These are phyloP conservation scores for Botryosphaeria dothidea DNA, from an alignment of 2,329 filamentous ascomycete genomes.

Conservation along the genomic window DNA sequence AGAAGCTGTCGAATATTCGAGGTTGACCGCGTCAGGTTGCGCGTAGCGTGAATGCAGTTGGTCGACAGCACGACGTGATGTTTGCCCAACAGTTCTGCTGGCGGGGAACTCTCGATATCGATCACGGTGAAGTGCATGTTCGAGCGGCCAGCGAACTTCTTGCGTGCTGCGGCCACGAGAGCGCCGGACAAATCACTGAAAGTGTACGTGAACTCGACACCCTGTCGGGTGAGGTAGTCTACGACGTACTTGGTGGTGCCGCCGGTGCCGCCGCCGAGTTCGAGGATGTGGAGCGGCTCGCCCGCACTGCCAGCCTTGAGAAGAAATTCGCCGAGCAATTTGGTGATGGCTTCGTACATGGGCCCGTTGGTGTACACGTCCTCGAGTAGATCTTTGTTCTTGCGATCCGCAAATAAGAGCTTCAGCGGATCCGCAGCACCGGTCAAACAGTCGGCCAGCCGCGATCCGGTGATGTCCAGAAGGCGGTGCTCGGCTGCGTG, in stretches of 20 bases:
- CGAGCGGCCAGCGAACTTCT: slow-evolving; percentile 28
- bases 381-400: slow-evolving; percentile 31
- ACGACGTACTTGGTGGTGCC: slow-evolving; percentile 30
- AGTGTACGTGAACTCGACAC: slow-evolving; percentile 38
- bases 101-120: slow-evolving; percentile 35
- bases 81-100: slow-evolving; percentile 19
- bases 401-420: slow-evolving; percentile 17
- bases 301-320: background rate
- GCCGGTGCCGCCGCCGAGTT: slow-evolving; percentile 22
- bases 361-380: slow-evolving; percentile 39
- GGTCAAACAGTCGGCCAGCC: slow-evolving; percentile 10
- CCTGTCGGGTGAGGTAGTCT: slow-evolving; percentile 26
- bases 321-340: slow-evolving; percentile 25
- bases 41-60: slow-evolving; percentile 38
- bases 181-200: slow-evolving; percentile 42
- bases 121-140: slow-evolving; percentile 34
- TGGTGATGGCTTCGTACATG: slow-evolving; percentile 21
- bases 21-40: slow-evolving; percentile 21
- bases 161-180: slow-evolving; percentile 32
- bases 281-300: slow-evolving; percentile 7
- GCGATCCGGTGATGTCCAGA: background rate
- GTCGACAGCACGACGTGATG: slow-evolving; percentile 33
- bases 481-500: slow-evolving; percentile 6
- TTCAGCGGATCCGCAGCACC: background rate
- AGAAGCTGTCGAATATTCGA: slow-evolving; percentile 28